Base-by-base conservation (phyloP, 2,329 filamentous ascomycete species). In the Cladosporium sp. region DNA sequence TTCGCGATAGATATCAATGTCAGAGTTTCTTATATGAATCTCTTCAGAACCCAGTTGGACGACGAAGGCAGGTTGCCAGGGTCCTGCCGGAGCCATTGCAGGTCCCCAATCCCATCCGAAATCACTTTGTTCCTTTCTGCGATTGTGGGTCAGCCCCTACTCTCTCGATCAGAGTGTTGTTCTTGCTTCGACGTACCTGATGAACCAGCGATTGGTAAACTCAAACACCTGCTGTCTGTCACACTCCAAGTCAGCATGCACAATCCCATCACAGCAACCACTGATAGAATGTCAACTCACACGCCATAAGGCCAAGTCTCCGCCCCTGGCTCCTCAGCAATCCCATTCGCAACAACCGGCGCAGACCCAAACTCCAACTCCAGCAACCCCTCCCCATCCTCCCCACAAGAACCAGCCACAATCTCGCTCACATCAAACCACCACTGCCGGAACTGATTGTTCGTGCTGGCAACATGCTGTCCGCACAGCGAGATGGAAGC, bases 391-490 rank as follows among this genome's bases (percentile, higher is more conserved):
- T 30, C 50, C 50, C 30, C 50, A 5, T 50, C n/a, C 37, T 30
- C 22, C 20, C 42, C 22, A 34, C 50, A 52, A 19, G 3, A 36
- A 15, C 3, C 8, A n/a, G 20, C 22, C 7, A 52, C 20, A 28
- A 42, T 8, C 36, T 19, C 50, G 36, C 36, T 80, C 2, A 86
- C 75, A 50, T 86, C 79, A 60, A 85, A 86, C 40, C 76, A 78
- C 69, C 84, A 86, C 65, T 87, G 83, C 1, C 83, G 76, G 64
- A 87, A 87, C 66, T 86, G 84, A 61, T 86, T 86, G 65, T 85
- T 77, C 0, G 84, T 85, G 6, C 75, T 76, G 2, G 80, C 84
- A 3, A 87, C 76, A 55, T 77, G 72, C 20, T 81, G 68, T 0
- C 76, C 79, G 62, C 84, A 87, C 37, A 87, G 74, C 6, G 76